Base-by-base conservation (phyloP, 176 grass and related monocot genomes). In the Poa annua region DNA sequence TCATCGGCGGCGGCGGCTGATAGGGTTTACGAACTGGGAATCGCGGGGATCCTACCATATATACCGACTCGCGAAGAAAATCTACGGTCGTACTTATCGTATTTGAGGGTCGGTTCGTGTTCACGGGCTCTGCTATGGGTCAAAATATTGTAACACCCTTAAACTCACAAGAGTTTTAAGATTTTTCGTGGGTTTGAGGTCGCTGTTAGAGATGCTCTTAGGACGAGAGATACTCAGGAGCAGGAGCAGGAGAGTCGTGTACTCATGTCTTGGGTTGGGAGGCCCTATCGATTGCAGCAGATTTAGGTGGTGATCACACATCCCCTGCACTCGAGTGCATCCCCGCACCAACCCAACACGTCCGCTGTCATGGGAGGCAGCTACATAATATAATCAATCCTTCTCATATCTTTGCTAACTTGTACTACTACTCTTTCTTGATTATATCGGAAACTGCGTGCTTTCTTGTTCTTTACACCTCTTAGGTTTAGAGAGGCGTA, bases 271-370 rank as follows among this genome's bases (percentile, higher is more conserved):
- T 64, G 57, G 61, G 5, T 32, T 29, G 16, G 25, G 13, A 11
- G 26, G 12, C 12, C 0, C 0, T 1, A 33, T 33, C 61, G 61
- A 64, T 64, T 1, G 26, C 66, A 34, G 20, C 20, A 66, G 75
- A 80, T 79, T 75, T 47, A 7, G 25, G 38, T 75, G 85, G 20
- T 81, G 86, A 26, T 26, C 19, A 20, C 60, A 62, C 61, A 82
- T 81, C 50, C 1, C 7, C 34, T 48, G 56, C 57, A 34, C 87
- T 88, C 87, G 81, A 88, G 87, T 88, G 81, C 69, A 57, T 78
- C 87, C 69, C 25, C 87, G 4, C 74, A 84, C 76, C 87, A 60
- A 88, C 81, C 87, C 49, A 89, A 89, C 87, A 89, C 82, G 41
- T 67, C 81, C 76, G 59, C 51, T 85, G 76, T 75, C 81, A 26